A percentile compares a stretch with the other conserved stretches of the same genome.
Conservation (phyloP, 139 green algal genomes). For the Chlamydomonas sp. region DNA sequence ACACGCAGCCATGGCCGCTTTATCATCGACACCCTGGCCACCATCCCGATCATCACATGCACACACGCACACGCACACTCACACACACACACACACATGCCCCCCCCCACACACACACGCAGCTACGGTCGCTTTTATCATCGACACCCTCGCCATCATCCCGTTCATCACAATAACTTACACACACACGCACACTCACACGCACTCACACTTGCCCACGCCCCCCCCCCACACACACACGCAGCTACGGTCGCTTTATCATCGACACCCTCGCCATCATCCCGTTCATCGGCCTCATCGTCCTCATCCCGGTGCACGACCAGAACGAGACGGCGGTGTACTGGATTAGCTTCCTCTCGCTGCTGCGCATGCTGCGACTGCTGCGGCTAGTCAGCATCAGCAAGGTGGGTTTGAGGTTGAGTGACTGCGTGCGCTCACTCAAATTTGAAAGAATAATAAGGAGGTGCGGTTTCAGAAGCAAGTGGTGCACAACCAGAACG, state of each 20-base stretch:
- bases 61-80: no score
- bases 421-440: background rate
- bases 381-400: background rate
- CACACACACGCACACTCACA: no score
- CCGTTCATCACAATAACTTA: no score
- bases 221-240: no score
- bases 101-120: no score
- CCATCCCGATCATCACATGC: no score
- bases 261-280: background rate
- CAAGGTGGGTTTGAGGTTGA: constrained; percentile 1
- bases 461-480: background rate
- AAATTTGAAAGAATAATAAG: background rate
- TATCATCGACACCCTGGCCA: no score
- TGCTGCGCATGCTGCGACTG: background rate
- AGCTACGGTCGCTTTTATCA: no score
- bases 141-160: no score
- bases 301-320: background rate
- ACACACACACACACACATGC: no score
- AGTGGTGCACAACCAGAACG: background rate
- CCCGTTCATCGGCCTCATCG: background rate
- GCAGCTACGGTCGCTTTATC: constrained; percentile 3
- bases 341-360: background rate
- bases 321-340: background rate
- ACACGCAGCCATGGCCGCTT: no score
- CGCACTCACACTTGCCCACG: no score